phyloP scores from a whole-genome alignment of 78 protist genomes.

The Diacronema lutheri region DNA sequence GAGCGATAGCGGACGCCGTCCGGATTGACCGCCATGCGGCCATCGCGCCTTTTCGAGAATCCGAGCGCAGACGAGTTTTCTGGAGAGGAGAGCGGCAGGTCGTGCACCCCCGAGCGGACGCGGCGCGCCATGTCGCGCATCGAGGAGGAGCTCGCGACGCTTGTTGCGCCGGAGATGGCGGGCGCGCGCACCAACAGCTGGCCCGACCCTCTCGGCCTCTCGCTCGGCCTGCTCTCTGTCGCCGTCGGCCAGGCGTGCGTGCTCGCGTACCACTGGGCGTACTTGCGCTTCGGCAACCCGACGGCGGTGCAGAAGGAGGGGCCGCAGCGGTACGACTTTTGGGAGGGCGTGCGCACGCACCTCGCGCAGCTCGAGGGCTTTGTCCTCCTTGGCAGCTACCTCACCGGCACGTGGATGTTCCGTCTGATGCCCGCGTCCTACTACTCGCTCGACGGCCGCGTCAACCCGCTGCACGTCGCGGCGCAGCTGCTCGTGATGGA shows the following conservation, averaged over 20 bases:
- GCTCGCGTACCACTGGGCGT: background rate
- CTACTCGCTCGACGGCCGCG: constrained; percentile 9
- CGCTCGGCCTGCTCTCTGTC: constrained; percentile 10
- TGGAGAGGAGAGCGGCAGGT: too few species aligned
- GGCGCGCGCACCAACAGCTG: too few species aligned
- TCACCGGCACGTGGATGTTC: background rate
- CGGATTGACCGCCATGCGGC: too few species aligned
- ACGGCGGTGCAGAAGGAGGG: background rate
- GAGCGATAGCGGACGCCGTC: too few species aligned
- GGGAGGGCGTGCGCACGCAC: constrained; percentile 11
- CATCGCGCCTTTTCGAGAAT: too few species aligned
- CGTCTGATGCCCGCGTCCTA: constrained; percentile 16
- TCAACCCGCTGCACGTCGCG: background rate
- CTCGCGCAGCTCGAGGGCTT: constrained; percentile 14
- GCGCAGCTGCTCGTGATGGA: background rate
- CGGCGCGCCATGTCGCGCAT: too few species aligned
- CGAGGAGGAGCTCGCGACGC: too few species aligned
- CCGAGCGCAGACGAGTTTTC: too few species aligned
- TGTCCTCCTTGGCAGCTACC: constrained; percentile 2
- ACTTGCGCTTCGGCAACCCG: background rate
- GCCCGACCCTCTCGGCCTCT: constrained; percentile 25
- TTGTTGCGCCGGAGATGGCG: too few species aligned
- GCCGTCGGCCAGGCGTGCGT: background rate
- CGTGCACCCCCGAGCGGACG: too few species aligned
- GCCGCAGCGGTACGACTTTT: background rate